Base-by-base conservation (phyloP, 2,329 filamentous ascomycete genomes). In the Fusarium napiforme region DNA sequence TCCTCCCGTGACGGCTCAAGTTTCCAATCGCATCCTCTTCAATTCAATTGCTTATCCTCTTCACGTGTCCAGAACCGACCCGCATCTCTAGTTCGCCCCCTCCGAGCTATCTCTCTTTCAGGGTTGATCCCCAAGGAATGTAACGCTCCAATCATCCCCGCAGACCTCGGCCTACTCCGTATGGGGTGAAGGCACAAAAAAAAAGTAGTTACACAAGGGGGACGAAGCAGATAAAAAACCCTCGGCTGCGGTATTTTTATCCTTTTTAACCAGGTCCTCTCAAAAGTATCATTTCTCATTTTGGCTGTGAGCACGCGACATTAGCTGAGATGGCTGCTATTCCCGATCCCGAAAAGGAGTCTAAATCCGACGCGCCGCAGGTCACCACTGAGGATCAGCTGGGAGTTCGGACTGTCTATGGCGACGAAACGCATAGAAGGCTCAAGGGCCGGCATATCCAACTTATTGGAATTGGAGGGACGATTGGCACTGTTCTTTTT, bases 381-480 rank as follows among this genome's bases (percentile, higher is more conserved):
- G 12, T 49, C 19, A 28, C 28, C 10, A 61, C 43, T 12, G 64
- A 69, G 10, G 42, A 69, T 2, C 39, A 63, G n/a, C 53, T 68
- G 14, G 64, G 30, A 18, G 32, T 49, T 8, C 42, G n/a, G 36
- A 68, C 39, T 63, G 42, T 63, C 14, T 68, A 49, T 52, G 62
- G 64, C 0, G 76, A 78, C 55, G 43, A 66, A 10, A 89, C 87
- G 2, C 86, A 89, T 57, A 85, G 88, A 52, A 85, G 80, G 65
- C 84, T 90, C 69, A 89, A 89, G 78, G 81, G 86, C 28, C 85
- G 88, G 3, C 87, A 90, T 72, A 89, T 90, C 50, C 88, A 90
- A 75, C 81, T 90, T 37, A 89, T 89, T 75, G 89, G 87, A 37
- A 91, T 92, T 64, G 90, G 90, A 43, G 90, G 89, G 1, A 91